Base-by-base conservation (phyloP, 2,329 filamentous ascomycete species). In the Exophiala calicioides region DNA sequence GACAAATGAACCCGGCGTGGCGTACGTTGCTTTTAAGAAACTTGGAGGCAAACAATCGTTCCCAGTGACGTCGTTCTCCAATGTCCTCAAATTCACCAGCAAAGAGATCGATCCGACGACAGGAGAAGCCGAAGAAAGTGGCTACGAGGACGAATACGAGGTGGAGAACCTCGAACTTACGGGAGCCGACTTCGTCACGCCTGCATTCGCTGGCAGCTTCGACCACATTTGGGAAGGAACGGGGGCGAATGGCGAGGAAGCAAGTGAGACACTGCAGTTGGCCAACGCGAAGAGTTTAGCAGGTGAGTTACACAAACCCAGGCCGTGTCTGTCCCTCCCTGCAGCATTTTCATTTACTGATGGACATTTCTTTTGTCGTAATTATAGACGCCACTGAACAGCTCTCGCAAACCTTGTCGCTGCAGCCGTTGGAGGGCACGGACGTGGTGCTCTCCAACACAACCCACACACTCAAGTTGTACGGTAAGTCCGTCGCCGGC, bases 61-160 rank as follows among this genome's bases (percentile, higher is more conserved):
- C 67, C 84, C 90, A 3, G 77, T 86, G 16, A 83, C 85, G 41
- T 86, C 82, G 31, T 95, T 98, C 69, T 89, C 88, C 57, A 98
- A 97, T 69, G 75, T 88, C 29, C 85, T 98, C 65, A 96, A 93
- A 71, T 98, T 98, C 68, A 96, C 90, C 13, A 93, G 86, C 75
- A 97, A 96, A 73, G 93, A 98, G 71, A 93, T 98, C 57, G 93
- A 98, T 62, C 93, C 93, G 4, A 86, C 86, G 19, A 95, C 88
- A n/a, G 82, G 83, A 57, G 90, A 96, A 70, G 88, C 91, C 1
- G 93, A 98, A 68, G 90, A 95, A 12, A 79, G 74, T 35, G 93
- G 93, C 34, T 97, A 97, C 67, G 91, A 97, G 42, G 93, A 98
- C 63, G 93, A 98, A 72, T 98, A 98, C 65, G 88, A 96, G 71